Evolutionary conservation across 208 protist species (phyloP), one percentile per base, ranked within the genome.

Genomic region (Naegleria gruberi): DNA sequence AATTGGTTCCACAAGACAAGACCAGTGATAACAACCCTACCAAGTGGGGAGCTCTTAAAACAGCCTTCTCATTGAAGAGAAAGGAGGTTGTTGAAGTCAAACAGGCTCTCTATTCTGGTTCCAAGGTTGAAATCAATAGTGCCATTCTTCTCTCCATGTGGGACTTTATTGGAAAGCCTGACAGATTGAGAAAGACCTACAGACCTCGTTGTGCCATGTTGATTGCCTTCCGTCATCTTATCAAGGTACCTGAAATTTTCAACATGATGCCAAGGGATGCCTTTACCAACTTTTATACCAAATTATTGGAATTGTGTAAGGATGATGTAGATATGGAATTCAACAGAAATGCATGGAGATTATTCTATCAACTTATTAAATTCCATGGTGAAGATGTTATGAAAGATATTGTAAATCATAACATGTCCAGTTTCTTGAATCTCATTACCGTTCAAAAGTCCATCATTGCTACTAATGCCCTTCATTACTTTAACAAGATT

Each of bases 261-360:
- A 45, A 4, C 1, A 19, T 65, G 26, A 12, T 65, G 6, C 6
- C 44, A 2, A 65, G 51, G 30, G 51, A 65, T 23, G 44, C 26
- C 17, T 8, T 44, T 30, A 4, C 42, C 5, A 43, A 6, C 12
- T 88, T 88, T 10, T 65, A 43, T 34, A n/a, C 26, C 15, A 51
- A 42, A 43, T 17, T 88, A 23, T 41, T 65, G 5, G 45, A 88
- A 41, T 65, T 65, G 6, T 88, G 84, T 65, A 42, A 40, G 43
- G 45, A 65, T 88, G 84, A 26, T 65, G 46, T 42, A 7, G 84
- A 88, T 41, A 65, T 88, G 30, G 84, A 88, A 51, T 88, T 88
- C 41, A 88, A 88, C 30, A 51, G 84, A 65, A 65, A 65, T 65
- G 43, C 84, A 65, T 88, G 84, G 84, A 88, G 45, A 88, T 57